Percentiles rank a stretch among this genome's conserved stretches.
Conservation (phyloP, 352 stramenopile genomes). For the Phytopythium boreale region DNA sequence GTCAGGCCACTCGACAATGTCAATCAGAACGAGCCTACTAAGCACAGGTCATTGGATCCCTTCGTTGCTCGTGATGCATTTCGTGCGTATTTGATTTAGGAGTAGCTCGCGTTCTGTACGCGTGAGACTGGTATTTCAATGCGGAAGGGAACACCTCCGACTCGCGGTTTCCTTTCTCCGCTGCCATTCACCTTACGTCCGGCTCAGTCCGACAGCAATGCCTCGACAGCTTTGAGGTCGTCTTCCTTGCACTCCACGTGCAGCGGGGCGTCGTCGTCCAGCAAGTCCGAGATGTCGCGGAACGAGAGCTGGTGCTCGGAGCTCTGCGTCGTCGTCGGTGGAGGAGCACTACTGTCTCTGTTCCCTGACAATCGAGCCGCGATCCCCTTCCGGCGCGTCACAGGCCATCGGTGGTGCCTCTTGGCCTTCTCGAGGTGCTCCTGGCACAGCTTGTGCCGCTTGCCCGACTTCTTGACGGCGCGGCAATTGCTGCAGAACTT, state of each 20-base stretch:
- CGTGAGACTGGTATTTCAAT: too few relatives aligned
- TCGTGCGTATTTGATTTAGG: too few relatives aligned
- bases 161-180: too few relatives aligned
- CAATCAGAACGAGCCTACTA: too few relatives aligned
- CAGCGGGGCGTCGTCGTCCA: slow-evolving; percentile 1
- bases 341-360: neutral
- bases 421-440: slow-evolving; percentile 28
- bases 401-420: slow-evolving; percentile 21
- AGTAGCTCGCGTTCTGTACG: too few relatives aligned
- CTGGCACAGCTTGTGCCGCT: slow-evolving; percentile 39
- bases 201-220: neutral
- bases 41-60: too few relatives aligned
- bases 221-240: slow-evolving; percentile 1
- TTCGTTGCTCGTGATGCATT: too few relatives aligned
- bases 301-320: neutral
- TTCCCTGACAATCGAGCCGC: neutral
- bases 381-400: slow-evolving; percentile 16
- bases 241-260: slow-evolving; percentile 4
- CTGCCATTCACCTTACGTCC: neutral
- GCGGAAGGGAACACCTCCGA: too few relatives aligned
- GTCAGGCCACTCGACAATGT: too few relatives aligned
- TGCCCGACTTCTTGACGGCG: slow-evolving; percentile 27
- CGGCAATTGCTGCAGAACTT: slow-evolving; percentile 28
- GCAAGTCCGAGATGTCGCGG: slow-evolving; percentile 5
- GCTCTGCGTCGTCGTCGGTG: neutral